These are phyloP conservation scores for Saccharomyces uvarum DNA, from an alignment of 1,139 yeast species.

Conservation along the genomic window DNA sequence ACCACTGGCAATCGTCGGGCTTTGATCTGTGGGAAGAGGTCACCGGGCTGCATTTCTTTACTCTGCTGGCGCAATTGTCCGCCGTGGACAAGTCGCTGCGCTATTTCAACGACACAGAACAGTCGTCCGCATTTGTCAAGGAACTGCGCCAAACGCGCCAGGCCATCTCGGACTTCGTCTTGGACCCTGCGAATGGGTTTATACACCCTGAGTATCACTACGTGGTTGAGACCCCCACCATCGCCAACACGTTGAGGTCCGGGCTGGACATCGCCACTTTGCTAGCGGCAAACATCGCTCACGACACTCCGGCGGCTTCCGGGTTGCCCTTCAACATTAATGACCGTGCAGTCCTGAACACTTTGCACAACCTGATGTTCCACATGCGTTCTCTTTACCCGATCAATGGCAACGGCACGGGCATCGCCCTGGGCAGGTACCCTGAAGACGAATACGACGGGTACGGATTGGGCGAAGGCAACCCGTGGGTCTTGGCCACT, in stretches of 20 bases:
- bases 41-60: constrained; percentile 66
- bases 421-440: constrained; percentile 81
- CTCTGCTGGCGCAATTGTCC: constrained; percentile 63
- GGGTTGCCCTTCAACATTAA: constrained; percentile 55
- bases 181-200: not conserved
- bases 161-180: not conserved
- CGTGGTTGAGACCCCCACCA: constrained; percentile 61
- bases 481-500: constrained; percentile 93
- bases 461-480: constrained; percentile 62
- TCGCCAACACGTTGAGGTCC: constrained; percentile 41
- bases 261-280: constrained; percentile 80
- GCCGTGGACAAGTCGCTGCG: constrained; percentile 63
- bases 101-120: constrained; percentile 31
- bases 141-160: constrained; percentile 22
- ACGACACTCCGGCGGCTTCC: constrained; percentile 27
- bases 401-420: constrained; percentile 49
- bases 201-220: constrained; percentile 42
- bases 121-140: not conserved
- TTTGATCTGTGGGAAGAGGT: constrained; percentile 96
- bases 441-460: constrained; percentile 94
- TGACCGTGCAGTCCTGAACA: constrained; percentile 48
- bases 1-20: constrained; percentile 57
- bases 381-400: constrained; percentile 74
- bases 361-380: constrained; percentile 48
- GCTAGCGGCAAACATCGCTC: constrained; percentile 55